Conservation (phyloP, 495 filamentous ascomycete genomes). For the Penicillium verhagenii region DNA sequence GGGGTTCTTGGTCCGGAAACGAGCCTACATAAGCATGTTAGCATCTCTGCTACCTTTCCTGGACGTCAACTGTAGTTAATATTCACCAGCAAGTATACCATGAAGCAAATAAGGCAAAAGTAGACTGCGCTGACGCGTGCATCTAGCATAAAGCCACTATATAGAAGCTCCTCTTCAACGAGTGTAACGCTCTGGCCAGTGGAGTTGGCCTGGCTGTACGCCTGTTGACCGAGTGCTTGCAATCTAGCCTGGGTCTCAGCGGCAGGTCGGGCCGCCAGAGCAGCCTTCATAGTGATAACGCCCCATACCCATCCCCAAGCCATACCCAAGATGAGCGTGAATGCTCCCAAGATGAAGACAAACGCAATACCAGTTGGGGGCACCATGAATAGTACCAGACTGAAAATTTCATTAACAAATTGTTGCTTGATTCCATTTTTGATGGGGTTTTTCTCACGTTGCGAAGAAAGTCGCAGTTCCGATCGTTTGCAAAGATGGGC, state of each 20-base stretch:
- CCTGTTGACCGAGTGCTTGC: slow-evolving; percentile 31
- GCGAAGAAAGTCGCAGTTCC: slow-evolving; percentile 33
- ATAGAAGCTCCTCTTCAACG: slow-evolving; percentile 29
- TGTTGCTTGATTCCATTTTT: background rate
- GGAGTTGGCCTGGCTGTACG: slow-evolving; percentile 31
- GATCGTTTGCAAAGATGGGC: slow-evolving; percentile 27
- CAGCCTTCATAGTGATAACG: slow-evolving; percentile 42
- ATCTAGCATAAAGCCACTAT: slow-evolving; percentile 42
- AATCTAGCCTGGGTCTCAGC: slow-evolving; percentile 35
- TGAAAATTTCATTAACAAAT: slow-evolving; percentile 5
- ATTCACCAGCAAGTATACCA: slow-evolving; percentile 38
- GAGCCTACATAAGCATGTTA: slow-evolving; percentile 21
- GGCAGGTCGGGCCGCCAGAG: slow-evolving; percentile 35
- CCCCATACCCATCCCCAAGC: slow-evolving; percentile 44
- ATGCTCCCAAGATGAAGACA: slow-evolving; percentile 33
- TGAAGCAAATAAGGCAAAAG: slow-evolving; percentile 34
- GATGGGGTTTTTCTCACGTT: slow-evolving; percentile 15
- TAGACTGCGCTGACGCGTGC: slow-evolving; percentile 36
- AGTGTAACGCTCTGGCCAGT: slow-evolving; percentile 25
- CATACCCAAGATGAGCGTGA: slow-evolving; percentile 38
- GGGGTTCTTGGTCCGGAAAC: slow-evolving; percentile 39
- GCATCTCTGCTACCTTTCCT: background rate
- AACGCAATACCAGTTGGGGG: slow-evolving; percentile 40
- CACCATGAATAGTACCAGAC: slow-evolving; percentile 36
- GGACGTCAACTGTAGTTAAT: background rate